A percentile compares a stretch with the other conserved stretches of the same genome.
Evolutionary conservation across 495 filamentous ascomycete species (phyloP).

Genomic region (Tirmania nivea): DNA sequence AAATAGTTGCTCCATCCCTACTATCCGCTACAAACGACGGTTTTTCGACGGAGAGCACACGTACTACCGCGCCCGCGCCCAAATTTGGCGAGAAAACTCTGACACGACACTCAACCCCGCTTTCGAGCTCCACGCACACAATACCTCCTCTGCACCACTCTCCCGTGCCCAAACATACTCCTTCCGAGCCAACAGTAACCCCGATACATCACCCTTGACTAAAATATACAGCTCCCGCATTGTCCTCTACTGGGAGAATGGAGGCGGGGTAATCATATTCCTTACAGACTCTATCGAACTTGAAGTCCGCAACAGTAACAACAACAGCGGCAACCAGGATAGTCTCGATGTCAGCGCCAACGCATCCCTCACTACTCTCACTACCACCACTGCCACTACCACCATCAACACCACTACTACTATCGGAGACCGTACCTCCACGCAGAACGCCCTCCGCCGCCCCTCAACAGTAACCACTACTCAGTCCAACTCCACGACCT

Average conservation of each 20-base stretch:
- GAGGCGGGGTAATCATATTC: neutral
- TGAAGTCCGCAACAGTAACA: conserved; percentile 2
- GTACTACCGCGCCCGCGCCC: conserved; percentile 11
- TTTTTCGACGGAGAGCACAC: conserved; percentile 7
- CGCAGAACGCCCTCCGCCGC: neutral
- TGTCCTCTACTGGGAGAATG: conserved; percentile 11
- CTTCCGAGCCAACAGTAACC: neutral
- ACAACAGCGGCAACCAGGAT: neutral
- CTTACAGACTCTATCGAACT: conserved; percentile 14
- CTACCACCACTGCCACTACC: neutral
- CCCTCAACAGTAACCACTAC: too few relatives aligned
- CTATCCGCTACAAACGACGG: conserved; percentile 8
- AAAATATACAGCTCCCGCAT: conserved; percentile 9
- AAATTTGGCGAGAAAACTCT: conserved; percentile 10
- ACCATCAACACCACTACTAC: neutral
- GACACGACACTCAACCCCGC: neutral
- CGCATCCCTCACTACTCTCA: neutral
- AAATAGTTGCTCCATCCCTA: conserved; percentile 1
- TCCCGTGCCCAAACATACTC: neutral
- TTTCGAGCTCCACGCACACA: neutral
- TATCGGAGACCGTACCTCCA: neutral
- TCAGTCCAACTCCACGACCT: neutral
- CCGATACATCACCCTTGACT: neutral
- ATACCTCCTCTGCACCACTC: neutral
- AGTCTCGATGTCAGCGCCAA: neutral